phyloP scores from a whole-genome alignment of 768 basidiomycete species.

The Inosperma sp. region DNA sequence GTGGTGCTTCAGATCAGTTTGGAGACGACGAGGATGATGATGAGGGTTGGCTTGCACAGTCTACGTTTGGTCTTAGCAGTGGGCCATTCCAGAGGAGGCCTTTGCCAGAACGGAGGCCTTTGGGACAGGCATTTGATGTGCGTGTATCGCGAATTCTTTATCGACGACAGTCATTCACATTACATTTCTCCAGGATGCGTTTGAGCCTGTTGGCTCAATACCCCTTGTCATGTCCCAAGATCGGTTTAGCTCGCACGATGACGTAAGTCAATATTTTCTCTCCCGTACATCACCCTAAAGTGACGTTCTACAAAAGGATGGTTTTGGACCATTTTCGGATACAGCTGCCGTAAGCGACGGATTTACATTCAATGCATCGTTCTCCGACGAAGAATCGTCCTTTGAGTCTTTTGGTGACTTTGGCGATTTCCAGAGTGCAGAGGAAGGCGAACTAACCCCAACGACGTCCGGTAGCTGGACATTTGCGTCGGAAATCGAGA shows the following conservation, averaged over 20 bases:
- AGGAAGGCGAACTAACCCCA: slow-evolving; percentile 31
- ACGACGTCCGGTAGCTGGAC: slow-evolving; percentile 69
- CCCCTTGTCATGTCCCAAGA: slow-evolving; percentile 40
- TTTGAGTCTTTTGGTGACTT: slow-evolving; percentile 80
- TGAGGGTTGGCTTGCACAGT: slow-evolving; percentile 76
- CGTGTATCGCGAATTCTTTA: slow-evolving; percentile 24
- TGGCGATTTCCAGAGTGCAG: slow-evolving; percentile 67
- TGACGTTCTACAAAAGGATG: slow-evolving; percentile 37
- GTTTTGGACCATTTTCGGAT: slow-evolving; percentile 81
- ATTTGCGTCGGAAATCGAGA: slow-evolving; percentile 53
- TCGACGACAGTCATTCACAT: neutral
- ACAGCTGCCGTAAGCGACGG: slow-evolving; percentile 47
- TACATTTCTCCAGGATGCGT: slow-evolving; percentile 42
- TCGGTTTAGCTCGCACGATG: slow-evolving; percentile 50
- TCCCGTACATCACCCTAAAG: neutral
- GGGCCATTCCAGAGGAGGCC: slow-evolving; percentile 47
- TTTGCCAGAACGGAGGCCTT: slow-evolving; percentile 42
- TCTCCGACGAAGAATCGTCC: slow-evolving; percentile 63
- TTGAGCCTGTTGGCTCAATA: slow-evolving; percentile 35
- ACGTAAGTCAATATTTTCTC: slow-evolving; percentile 34
- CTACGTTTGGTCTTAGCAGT: slow-evolving; percentile 57
- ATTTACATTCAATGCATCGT: slow-evolving; percentile 55
- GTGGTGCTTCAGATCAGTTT: slow-evolving; percentile 49
- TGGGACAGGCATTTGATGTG: slow-evolving; percentile 53
- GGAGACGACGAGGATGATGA: slow-evolving; percentile 76